phyloP scores from a whole-genome alignment of 2,329 filamentous ascomycete species.

The Nemania diffusa region DNA sequence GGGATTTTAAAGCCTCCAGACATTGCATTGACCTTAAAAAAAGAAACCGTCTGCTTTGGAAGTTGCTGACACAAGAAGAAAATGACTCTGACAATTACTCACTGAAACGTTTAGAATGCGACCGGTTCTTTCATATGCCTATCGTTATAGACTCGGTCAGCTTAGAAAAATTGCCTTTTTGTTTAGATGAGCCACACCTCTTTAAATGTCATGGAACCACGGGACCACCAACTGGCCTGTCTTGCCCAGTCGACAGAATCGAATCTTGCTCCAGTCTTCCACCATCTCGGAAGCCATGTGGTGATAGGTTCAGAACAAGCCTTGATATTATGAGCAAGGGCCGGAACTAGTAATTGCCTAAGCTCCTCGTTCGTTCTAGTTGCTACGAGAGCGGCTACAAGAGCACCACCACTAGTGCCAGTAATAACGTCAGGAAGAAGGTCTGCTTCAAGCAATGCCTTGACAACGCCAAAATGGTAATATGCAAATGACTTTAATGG shows the following conservation, averaged over 20 bases:
- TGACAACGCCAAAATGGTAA: conserved; percentile 94
- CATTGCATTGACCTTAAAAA: too few species aligned
- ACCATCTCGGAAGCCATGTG: conserved; percentile 87
- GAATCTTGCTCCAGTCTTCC: conserved; percentile 90
- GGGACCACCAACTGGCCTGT: conserved; percentile 87
- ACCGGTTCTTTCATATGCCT: neutral
- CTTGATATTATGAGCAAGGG: conserved; percentile 83
- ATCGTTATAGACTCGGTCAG: neutral
- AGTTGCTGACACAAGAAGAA: too few species aligned
- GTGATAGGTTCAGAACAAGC: conserved; percentile 82
- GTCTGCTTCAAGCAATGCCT: conserved; percentile 85
- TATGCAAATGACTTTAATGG: conserved; percentile 78
- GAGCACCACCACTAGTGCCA: conserved; percentile 91
- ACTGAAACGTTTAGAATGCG: neutral
- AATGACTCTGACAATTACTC: too few species aligned
- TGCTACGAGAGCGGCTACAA: conserved; percentile 86
- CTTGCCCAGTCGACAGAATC: conserved; percentile 92
- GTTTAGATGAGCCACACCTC: conserved; percentile 70
- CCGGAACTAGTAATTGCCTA: conserved; percentile 83
- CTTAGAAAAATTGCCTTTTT: neutral
- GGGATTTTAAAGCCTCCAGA: too few species aligned
- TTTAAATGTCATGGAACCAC: conserved; percentile 90
- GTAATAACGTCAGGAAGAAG: conserved; percentile 94
- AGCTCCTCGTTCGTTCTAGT: conserved; percentile 94
- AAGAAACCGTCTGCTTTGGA: too few species aligned